A percentile compares a stretch with the other conserved stretches of the same genome.
phyloP scores from a whole-genome alignment of 2,329 filamentous ascomycete genomes.

The Cercospora beticola region DNA sequence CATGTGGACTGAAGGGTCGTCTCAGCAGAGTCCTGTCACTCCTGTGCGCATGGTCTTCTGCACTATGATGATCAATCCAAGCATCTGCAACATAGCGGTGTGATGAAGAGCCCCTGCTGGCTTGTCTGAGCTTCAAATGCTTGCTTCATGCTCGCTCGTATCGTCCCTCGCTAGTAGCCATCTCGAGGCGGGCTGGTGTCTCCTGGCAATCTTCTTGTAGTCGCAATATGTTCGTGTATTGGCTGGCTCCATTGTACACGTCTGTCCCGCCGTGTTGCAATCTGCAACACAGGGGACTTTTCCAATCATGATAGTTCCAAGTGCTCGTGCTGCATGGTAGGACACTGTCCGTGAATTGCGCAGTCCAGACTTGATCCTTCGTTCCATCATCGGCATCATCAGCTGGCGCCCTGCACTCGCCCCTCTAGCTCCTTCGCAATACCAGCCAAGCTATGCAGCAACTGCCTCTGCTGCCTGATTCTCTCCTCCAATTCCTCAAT shows the following conservation, averaged over 20 bases:
- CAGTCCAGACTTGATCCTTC: not conserved
- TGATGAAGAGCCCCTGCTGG: not conserved
- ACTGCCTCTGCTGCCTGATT: conserved; percentile 61
- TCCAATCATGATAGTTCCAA: not conserved
- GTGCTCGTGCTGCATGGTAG: not conserved
- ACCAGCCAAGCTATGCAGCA: conserved; percentile 55
- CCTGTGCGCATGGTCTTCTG: not conserved
- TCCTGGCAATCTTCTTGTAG: not conserved
- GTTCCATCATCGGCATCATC: not conserved
- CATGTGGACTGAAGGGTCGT: not conserved
- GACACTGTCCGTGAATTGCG: not conserved
- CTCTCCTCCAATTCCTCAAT: conserved; percentile 64
- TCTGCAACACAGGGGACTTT: not conserved
- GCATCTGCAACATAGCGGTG: not conserved
- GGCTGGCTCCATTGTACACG: not conserved
- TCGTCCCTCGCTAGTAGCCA: not conserved
- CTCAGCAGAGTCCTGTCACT: not conserved
- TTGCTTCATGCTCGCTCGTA: not conserved
- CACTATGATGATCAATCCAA: not conserved
- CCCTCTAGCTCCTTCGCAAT: conserved; percentile 19
- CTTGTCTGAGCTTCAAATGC: not conserved
- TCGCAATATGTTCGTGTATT: not conserved
- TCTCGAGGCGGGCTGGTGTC: not conserved
- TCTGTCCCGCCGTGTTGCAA: not conserved
- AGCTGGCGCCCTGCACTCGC: conserved; percentile 8